Evolutionary conservation across 805 yeast species (phyloP), one percentile per base, ranked within the genome.

Genomic region (Hanseniaspora taiwanica): DNA sequence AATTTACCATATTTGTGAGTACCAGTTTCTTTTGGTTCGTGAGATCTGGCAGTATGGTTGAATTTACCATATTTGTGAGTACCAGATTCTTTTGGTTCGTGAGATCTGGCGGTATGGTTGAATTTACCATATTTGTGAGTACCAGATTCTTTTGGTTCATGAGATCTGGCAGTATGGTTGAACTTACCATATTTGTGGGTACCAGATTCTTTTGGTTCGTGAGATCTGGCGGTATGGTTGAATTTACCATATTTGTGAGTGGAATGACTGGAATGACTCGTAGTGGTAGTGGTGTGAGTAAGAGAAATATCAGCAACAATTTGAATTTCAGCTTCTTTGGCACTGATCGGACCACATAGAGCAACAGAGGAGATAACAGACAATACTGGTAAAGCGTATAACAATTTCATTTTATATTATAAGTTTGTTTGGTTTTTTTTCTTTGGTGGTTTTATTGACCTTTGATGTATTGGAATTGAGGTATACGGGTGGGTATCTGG

Each of bases 101-200:
- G 40, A 12, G 62, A 50, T 36, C 60, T 50, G 19, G 47, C 45
- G 36, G 59, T 56, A 53, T 68, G 64, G 58, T 66, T 65, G 64
- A 72, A 67, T 53, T 66, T 66, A 48, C 82, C 82, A 48, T 64
- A 64, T 46, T 58, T 68, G 64, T 75, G 80, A 41, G 81, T 75
- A 46, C 72, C 71, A 44, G 72, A 59, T 19, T 59, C 27, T 46
- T 53, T 48, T 5, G 69, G 46, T n/a, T 58, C 45, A 14, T 50
- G 39, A 8, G 59, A 48, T 31, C 60, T 48, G 5, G 50, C 45
- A 41, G 70, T 65, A 52, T 66, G 68, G 65, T 73, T 65, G 54
- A 73, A 73, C 50, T 66, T 63, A 43, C 78, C 79, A 46, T 59
- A 60, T 44, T 57, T 65, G 63, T 72, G 77, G 36, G 79, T 74